A percentile compares a stretch with the other conserved stretches of the same genome.
Conservation (phyloP, 2,329 filamentous ascomycete species). For the Fusarium sp. region DNA sequence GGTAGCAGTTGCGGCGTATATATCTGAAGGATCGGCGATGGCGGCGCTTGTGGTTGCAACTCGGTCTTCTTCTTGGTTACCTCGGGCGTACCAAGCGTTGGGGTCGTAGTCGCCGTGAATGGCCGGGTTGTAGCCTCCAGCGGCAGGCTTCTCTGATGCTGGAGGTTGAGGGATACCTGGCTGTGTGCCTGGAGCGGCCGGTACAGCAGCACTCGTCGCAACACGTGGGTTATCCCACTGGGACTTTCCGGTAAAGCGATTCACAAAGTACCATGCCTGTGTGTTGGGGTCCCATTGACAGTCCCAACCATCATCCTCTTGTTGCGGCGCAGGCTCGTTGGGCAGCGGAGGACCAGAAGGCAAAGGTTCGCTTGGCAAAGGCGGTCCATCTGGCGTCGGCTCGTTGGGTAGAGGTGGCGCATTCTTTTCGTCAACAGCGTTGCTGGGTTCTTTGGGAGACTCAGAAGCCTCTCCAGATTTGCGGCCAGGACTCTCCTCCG, state of each 20-base stretch:
- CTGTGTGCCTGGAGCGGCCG: constrained; percentile 47
- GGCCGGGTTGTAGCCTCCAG: constrained; percentile 91
- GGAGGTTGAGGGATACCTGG: constrained; percentile 50
- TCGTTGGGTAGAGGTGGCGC: constrained; percentile 57
- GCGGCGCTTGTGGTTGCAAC: constrained; percentile 46
- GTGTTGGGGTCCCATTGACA: constrained; percentile 79
- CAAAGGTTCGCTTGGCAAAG: constrained; percentile 52
- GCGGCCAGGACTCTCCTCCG: constrained; percentile 26
- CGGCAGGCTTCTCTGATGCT: constrained; percentile 58
- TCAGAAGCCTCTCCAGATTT: constrained; percentile 47
- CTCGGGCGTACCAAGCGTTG: constrained; percentile 90
- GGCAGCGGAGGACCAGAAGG: constrained; percentile 58
- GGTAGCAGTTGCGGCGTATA: constrained; percentile 77
- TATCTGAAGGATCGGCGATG: constrained; percentile 58
- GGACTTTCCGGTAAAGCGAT: constrained; percentile 78
- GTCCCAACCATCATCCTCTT: constrained; percentile 83
- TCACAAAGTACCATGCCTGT: constrained; percentile 86
- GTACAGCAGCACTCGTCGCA: constrained; percentile 59
- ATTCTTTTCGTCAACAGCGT: constrained; percentile 33
- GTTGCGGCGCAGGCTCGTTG: constrained; percentile 59
- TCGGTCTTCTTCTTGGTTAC: constrained; percentile 55
- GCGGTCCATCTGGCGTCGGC: constrained; percentile 47
- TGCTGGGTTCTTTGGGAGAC: constrained; percentile 15
- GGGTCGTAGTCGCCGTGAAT: constrained; percentile 98
- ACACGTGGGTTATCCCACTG: constrained; percentile 92